Base-by-base conservation (phyloP, 495 filamentous ascomycete genomes). In the Trichoderma asperelloides region DNA sequence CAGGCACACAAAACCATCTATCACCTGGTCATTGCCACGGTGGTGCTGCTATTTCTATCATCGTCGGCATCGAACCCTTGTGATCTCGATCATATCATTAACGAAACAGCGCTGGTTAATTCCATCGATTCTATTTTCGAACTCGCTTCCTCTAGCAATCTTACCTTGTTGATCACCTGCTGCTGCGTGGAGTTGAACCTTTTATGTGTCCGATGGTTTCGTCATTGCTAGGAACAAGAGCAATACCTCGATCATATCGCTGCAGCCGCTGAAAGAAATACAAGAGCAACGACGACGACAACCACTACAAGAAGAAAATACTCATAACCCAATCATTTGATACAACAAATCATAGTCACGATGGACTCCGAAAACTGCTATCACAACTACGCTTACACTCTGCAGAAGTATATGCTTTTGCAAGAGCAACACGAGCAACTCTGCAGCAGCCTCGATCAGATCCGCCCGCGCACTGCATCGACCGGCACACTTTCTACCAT, bases 361-460 rank as follows among this genome's bases (percentile, higher is more conserved):
- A 60, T 60, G 55, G 55, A 60, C 55, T 60, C n/a, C 12, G 55
- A 60, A 28, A 30, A 9, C 9, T 60, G n/a, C 23, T 25, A 51
- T 57, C 78, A 79, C 71, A 76, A 78, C 68, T 76, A 78, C 65
- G 78, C 79, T 66, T 78, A 84, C 16, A 77, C 81, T 25, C 78
- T 87, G 63, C 84, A 85, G 68, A 80, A 82, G 70, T 87, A 87
- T 65, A 74, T 85, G 2, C 73, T 81, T 4, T 73, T 86, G 3
- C 82, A 85, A 67, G 80, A 79, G 62, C 82, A 86, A 70, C 84
- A 85, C 75, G 80, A 84, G 62, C 76, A 78, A 18, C 75, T 87
- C 2, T 74, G 79, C 39, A 78, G 80, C 66, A 80, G 82, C 60
- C 78, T 85, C 70, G 71, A 77, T 68, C 74, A 81, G 66, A 77